Evolutionary conservation across 2,329 filamentous ascomycete species (phyloP), one percentile per base, ranked within the genome.

Genomic region (Clonostachys chloroleuca): DNA sequence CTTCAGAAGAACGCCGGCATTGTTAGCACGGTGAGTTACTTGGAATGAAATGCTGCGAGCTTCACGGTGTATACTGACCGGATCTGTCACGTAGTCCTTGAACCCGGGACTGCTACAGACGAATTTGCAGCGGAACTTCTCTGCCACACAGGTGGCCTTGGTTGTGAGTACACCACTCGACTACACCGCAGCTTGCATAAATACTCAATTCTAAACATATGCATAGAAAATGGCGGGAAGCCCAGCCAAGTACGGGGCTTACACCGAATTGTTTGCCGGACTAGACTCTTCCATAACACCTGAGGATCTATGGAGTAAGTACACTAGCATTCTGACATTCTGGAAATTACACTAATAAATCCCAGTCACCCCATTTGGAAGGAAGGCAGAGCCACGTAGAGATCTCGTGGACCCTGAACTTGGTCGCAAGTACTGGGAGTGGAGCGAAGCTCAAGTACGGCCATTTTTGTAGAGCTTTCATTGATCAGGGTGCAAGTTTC

Each of bases 181-280:
- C 8, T 18, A 39, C 12, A 24, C 7, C 24, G 7, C 24, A 8
- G 7, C 6, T 12, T 10, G 7, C 13, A 2, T 14, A 14, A 39
- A 17, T 39, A 39, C 10, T 17, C 5, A 12, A 39, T 39, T 14
- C 36, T 39, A 39, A 39, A 14, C 36, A 39, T 39, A 10, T 30
- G 36, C 5, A 20, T 35, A 48, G 47, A 45, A 45, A 40, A 18
- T 34, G 24, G 37, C 53, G 30, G 16, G 54, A 6, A 53, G 60
- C 44, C 57, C 60, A 5, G 13, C 58, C 4, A 52, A 64, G n/a
- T 54, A 66, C 36, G 74, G 74, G 4, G 73, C 73, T 0, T 77
- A 74, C 50, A 76, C 74, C 0, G 67, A 74, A 54, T 57, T 78
- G 2, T 79, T 67, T 49, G 69, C 73, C 6, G 73, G 64, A 0